Evolutionary conservation across 495 filamentous ascomycete genomes (phyloP), one percentile per base, ranked within the genome.

Genomic region (Oidiodendron maius): DNA sequence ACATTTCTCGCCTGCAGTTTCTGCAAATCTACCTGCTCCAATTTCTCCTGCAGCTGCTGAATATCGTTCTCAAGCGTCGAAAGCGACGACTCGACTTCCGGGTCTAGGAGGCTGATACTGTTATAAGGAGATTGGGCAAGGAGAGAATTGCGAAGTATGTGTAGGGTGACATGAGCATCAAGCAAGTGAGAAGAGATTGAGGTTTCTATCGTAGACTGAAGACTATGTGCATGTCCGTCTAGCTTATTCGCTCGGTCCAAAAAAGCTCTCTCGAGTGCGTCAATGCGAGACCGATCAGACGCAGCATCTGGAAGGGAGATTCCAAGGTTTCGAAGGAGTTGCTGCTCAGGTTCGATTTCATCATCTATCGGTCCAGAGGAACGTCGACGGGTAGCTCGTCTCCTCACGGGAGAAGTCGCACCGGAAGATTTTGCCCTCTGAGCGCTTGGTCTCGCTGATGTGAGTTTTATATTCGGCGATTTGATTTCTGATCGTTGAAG

Each of bases 121-220:
- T 61, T 56, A 44, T 64, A 71, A 5, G 57, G 56, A 23, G 63
- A 68, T 40, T 75, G 69, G 2, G 65, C 62, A 12, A 75, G 43
- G 13, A 75, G 52, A 8, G 64, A 68, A 41, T 73, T 68, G 16
- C 63, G 60, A 20, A 72, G 53, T 26, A 73, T 42, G 37, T 66
- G 64, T 18, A 72, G 53, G 0, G 70, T 69, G 4, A 60, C 46
- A 47, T 64, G 65, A 0, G 60, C 61, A 41, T 73, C 68, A 9
- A 59, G 57, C 0, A 75, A 46, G 35, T 71, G 66, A 13, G 52
- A 57, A 1, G 60, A 53, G 4, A 69, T 61, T 0, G 56, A 48
- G 3, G 26, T 25, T 45, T 75, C 71, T 15, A 67, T 67, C 0
- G 64, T 52, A 13, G 64, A 57, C 40, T 75, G 69, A 3, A 68